These are phyloP conservation scores for Leccinum pellstonianum DNA, from an alignment of 768 basidiomycete genomes.

Conservation along the genomic window DNA sequence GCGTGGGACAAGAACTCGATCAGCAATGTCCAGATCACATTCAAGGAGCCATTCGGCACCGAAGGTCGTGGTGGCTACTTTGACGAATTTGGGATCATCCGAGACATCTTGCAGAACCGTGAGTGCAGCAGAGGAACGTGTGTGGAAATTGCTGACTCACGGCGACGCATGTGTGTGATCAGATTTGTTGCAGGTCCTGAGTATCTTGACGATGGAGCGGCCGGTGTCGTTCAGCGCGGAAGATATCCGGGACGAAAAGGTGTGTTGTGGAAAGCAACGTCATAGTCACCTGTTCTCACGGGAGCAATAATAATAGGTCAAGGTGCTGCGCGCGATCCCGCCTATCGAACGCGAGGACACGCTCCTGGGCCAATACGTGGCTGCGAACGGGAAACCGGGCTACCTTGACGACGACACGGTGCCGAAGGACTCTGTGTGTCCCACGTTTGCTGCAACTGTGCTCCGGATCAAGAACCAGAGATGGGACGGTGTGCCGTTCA, in stretches of 20 bases:
- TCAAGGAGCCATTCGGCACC: slow-evolving; percentile 99
- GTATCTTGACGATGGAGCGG: slow-evolving; percentile 94
- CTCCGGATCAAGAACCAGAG: slow-evolving; percentile 93
- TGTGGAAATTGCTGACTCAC: slow-evolving; percentile 7
- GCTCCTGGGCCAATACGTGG: slow-evolving; percentile 92
- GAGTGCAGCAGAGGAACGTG: slow-evolving; percentile 36
- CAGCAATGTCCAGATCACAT: slow-evolving; percentile 97
- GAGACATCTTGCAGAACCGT: slow-evolving; percentile 98
- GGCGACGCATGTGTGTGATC: slow-evolving; percentile 20
- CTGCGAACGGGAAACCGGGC: slow-evolving; percentile 92
- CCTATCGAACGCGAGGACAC: slow-evolving; percentile 75
- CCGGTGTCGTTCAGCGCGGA: slow-evolving; percentile 97
- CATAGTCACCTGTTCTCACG: slow-evolving; percentile 15
- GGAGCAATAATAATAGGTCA: slow-evolving; percentile 59
- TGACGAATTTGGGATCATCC: slow-evolving; percentile 99
- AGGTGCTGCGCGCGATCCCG: slow-evolving; percentile 90
- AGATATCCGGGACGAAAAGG: slow-evolving; percentile 99
- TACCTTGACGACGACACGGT: slow-evolving; percentile 97
- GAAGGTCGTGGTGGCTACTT: slow-evolving; percentile 99
- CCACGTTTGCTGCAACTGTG: slow-evolving; percentile 89
- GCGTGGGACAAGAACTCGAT: slow-evolving; percentile 96
- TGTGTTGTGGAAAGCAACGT: slow-evolving; percentile 28
- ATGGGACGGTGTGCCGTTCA: slow-evolving; percentile 99
- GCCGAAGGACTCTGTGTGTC: slow-evolving; percentile 87
- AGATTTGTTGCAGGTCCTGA: slow-evolving; percentile 96